Conservation (phyloP, 2,329 filamentous ascomycete genomes). For the Fusarium sp. region DNA sequence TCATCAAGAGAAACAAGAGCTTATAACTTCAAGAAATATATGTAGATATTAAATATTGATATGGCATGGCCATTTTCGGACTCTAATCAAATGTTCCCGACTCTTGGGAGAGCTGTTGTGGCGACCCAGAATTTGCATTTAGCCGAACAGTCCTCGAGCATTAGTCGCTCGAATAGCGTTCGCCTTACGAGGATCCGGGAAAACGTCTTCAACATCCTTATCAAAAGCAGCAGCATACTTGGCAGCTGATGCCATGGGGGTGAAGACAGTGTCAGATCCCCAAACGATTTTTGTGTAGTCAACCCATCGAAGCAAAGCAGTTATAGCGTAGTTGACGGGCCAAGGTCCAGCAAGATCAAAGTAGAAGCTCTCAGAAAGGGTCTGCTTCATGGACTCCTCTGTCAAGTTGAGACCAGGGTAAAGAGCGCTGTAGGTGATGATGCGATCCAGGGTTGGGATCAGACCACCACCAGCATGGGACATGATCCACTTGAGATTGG, state of each 20-base stretch:
- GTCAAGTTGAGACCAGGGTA: conserved; percentile 18
- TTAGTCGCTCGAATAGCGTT: conserved; percentile 16
- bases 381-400: conserved; percentile 13
- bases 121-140: not conserved
- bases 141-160: conserved; percentile 2
- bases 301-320: conserved; percentile 19
- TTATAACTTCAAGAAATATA: not conserved
- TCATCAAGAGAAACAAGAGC: accelerated
- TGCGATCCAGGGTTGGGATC: conserved; percentile 42
- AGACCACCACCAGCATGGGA: conserved; percentile 45
- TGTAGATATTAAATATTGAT: not conserved
- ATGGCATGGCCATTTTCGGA: not conserved
- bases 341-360: conserved; percentile 21
- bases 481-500: conserved; percentile 45
- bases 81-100: not conserved
- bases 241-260: conserved; percentile 4
- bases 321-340: conserved; percentile 17
- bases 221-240: conserved; percentile 22
- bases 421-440: conserved; percentile 15
- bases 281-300: conserved; percentile 17
- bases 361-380: conserved; percentile 2
- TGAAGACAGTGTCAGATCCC: conserved; percentile 28
- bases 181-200: conserved; percentile 2
- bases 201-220: conserved; percentile 2
- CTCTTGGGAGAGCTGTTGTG: not conserved